Base-by-base conservation (phyloP, 1,284 basidiomycete species). In the Heterobasidion occidentale region DNA sequence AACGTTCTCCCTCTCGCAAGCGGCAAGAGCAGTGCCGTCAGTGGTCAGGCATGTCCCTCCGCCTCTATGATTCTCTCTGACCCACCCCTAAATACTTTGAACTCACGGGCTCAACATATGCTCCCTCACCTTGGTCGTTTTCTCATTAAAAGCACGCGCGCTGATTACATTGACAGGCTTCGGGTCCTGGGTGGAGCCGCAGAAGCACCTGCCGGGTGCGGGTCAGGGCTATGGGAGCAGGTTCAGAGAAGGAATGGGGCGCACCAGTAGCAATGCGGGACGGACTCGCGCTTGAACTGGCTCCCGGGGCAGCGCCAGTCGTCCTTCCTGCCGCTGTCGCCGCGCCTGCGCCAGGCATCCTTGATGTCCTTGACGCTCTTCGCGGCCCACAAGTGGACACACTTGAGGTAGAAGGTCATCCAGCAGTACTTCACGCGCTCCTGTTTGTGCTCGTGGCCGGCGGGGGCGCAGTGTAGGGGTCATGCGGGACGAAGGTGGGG, bases 221-320 rank as follows among this genome's bases (percentile, higher is more conserved):
- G 27, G 27, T 27, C 27, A 42, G n/a, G 52, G 19, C 19, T 9
- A 42, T 11, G 17, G 44, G 38, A 9, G 36, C 36, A 52, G 50
- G 34, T 12, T 19, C 34, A 49, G 11, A 27, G 11, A 27, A 52
- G 42, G 9, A 14, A 9, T 11, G 9, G 35, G 4, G 69, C 76
- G 56, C 59, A 91, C 82, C 79, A 78, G 68, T 95, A 96, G 3
- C 77, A 77, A 3, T 74, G 76, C 0, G 90, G 88, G 1, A 88
- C 79, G 5, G 71, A 69, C 48, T 77, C 75, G 33, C 92, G 75
- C 59, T 84, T 86, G 3, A 82, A 83, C 65, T 93, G 92, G 72
- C 92, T 94, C 0, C 91, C 92, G 0, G 92, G 92, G 69, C 92
- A 95, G 56, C 86, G 76, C 92, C 92, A 94, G 64, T 92, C 88